Base-by-base conservation (phyloP, 179 eudicot species). In the Beta corolliflora region DNA sequence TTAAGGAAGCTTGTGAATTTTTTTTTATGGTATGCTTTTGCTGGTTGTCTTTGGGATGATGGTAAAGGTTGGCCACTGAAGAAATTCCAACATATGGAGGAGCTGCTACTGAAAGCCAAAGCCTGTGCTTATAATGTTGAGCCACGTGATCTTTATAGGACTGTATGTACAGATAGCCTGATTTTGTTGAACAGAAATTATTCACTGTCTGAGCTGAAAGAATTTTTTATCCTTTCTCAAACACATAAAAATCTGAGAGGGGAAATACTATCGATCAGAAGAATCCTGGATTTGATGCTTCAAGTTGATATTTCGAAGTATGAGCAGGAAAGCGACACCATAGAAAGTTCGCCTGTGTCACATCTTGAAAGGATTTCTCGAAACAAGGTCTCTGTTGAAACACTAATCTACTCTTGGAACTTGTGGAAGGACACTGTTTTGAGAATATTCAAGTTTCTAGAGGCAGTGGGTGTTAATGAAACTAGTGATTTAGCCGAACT, bases 11-110 rank as follows among this genome's bases (percentile, higher is more conserved):
- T 25, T 83, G 89, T n/a, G 77, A 11, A 55, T n/a, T 78, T 87
- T 14, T 50, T 76, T 7, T 69, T 89, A 23, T 84, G 80, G 81
- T 85, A 87, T 50, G 81, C 81, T 48, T 72, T 87, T 41, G 81
- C 85, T 19, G 41, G 76, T 70, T 85, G 82, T 80, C 79, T 89
- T 23, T 89, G 93, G 93, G 69, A 45, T 29, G 41, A 48, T 31
- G 83, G 88, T 46, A 82, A 69, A 68, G 91, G 93, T 70, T 89
- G 91, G 93, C 91, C 94, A 7, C 71, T 88, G 53, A 91, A 88
- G 67, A 73, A 59, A 1, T 89, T 89, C 68, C 68, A 77, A 4
- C 73, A 25, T 31, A 83, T 85, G 84, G 87, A 69, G 73, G 89
- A 90, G 55, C 65, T 91, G 53, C 71, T 91, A 3, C 10, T 59